Percentiles rank a stretch among this genome's conserved stretches.
These are phyloP conservation scores for Citrullus mucosospermus DNA, from an alignment of 306 rosid species.

Conservation along the genomic window DNA sequence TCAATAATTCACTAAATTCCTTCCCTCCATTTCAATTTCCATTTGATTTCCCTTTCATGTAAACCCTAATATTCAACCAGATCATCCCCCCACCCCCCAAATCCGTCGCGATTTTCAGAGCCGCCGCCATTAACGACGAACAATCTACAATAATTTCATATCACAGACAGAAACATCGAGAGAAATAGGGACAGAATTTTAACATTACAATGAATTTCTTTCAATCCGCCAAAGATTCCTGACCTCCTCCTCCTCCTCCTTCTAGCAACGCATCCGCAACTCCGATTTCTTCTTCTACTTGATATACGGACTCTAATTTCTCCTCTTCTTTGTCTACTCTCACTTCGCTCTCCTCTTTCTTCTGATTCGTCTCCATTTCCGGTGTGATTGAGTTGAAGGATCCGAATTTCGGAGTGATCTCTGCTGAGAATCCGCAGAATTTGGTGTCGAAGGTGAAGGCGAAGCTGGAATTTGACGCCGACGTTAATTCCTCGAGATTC, in stretches of 20 bases:
- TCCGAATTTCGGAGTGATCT: constrained; percentile 37
- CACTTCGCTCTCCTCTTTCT: not conserved
- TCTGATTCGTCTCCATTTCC: not conserved
- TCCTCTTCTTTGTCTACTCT: not conserved
- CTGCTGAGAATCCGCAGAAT: constrained; percentile 14
- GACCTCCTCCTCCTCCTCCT: not conserved
- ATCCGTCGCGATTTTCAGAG: not conserved
- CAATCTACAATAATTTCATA: not conserved
- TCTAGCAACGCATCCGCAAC: not conserved
- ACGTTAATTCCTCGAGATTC: constrained; percentile 18
- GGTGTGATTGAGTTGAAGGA: constrained; percentile 22
- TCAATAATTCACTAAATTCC: not conserved
- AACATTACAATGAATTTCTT: constrained; percentile 1
- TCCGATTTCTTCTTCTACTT: not conserved
- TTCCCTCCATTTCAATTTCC: not conserved
- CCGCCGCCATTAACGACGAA: not conserved
- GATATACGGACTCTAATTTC: not conserved
- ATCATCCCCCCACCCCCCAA: not conserved
- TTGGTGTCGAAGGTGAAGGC: constrained; percentile 35
- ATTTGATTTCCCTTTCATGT: not conserved
- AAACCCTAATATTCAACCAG: not conserved
- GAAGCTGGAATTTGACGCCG: constrained; percentile 12
- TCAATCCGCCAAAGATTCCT: constrained; percentile 3
- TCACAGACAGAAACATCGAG: not conserved
- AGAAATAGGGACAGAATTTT: not conserved